Conservation (phyloP, 2,329 filamentous ascomycete genomes). For the Elsinoe australis region DNA sequence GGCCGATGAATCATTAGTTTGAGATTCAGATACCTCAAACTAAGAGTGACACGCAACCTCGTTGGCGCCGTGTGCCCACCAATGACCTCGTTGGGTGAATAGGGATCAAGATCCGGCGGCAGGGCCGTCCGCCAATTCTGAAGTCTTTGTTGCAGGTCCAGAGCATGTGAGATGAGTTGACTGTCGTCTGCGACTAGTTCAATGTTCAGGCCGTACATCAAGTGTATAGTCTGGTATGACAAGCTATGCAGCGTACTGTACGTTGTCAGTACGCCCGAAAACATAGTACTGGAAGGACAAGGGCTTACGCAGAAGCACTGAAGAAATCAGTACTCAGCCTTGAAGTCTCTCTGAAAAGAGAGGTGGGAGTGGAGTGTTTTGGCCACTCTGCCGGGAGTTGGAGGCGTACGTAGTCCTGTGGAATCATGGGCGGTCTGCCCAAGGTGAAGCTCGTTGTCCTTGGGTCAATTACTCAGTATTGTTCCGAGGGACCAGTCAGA, state of each 20-base stretch:
- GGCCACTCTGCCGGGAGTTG: constrained; percentile 24
- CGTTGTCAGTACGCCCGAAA: constrained; percentile 23
- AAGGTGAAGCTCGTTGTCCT: constrained; percentile 42
- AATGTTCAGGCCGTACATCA: constrained; percentile 2
- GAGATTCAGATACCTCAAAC: constrained; percentile 37
- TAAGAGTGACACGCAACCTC: constrained; percentile 39
- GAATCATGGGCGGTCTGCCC: constrained; percentile 42
- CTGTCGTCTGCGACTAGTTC: constrained; percentile 20
- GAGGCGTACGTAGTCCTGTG: constrained; percentile 38
- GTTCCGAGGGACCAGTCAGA: constrained; percentile 20
- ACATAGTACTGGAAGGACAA: neutral
- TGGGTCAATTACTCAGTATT: neutral
- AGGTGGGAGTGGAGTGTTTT: neutral
- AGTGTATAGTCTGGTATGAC: constrained; percentile 13
- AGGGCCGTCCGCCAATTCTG: constrained; percentile 34
- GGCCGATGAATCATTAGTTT: constrained; percentile 38
- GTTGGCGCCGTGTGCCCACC: constrained; percentile 20
- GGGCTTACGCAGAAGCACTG: neutral
- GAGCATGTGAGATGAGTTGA: neutral
- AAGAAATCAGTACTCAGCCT: neutral
- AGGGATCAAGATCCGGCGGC: constrained; percentile 25
- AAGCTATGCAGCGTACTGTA: constrained; percentile 15
- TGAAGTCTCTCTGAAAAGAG: neutral
- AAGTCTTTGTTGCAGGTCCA: constrained; percentile 21
- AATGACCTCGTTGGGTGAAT: constrained; percentile 3